These are phyloP conservation scores for Russula ochroleuca DNA, from an alignment of 768 basidiomycete species.

Conservation along the genomic window DNA sequence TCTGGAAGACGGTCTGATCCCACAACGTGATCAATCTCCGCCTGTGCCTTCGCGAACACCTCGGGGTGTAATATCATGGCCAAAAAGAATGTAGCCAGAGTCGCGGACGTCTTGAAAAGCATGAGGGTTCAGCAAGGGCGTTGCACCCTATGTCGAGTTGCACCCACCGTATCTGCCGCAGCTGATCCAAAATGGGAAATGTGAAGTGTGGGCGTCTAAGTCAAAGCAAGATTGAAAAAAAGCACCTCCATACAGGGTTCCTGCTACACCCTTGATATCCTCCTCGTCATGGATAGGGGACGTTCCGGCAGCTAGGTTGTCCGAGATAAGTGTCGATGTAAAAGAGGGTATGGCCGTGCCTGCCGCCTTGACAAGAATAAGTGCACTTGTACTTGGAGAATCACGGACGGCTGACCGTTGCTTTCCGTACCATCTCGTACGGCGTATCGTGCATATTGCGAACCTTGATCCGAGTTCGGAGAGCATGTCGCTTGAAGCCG, in stretches of 20 bases:
- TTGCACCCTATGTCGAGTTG: neutral
- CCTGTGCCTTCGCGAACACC: constrained; percentile 30
- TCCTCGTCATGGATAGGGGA: constrained; percentile 18
- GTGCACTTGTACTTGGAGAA: neutral
- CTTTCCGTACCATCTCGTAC: constrained; percentile 26
- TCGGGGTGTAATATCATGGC: constrained; percentile 29
- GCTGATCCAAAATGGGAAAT: constrained; percentile 18
- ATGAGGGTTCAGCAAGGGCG: constrained; percentile 1
- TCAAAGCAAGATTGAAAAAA: no score
- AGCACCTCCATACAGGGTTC: constrained; percentile 25
- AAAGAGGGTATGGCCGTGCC: constrained; percentile 27
- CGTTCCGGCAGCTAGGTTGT: constrained; percentile 17
- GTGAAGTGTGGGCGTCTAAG: constrained; percentile 23
- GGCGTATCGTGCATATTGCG: constrained; percentile 26
- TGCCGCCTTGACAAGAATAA: constrained; percentile 20
- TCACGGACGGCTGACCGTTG: constrained; percentile 11
- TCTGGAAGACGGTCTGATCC: constrained; percentile 31
- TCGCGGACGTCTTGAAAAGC: constrained; percentile 24
- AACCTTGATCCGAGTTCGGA: constrained; percentile 25
- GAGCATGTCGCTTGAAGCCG: constrained; percentile 27
- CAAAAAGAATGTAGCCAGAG: constrained; percentile 25
- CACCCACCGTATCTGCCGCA: constrained; percentile 26
- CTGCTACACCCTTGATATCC: constrained; percentile 28
- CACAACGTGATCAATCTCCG: constrained; percentile 31
- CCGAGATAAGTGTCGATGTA: constrained; percentile 24